These are phyloP conservation scores for Gilbertella persicaria DNA, from an alignment of 371 early-diverging fungal genomes.

Conservation along the genomic window DNA sequence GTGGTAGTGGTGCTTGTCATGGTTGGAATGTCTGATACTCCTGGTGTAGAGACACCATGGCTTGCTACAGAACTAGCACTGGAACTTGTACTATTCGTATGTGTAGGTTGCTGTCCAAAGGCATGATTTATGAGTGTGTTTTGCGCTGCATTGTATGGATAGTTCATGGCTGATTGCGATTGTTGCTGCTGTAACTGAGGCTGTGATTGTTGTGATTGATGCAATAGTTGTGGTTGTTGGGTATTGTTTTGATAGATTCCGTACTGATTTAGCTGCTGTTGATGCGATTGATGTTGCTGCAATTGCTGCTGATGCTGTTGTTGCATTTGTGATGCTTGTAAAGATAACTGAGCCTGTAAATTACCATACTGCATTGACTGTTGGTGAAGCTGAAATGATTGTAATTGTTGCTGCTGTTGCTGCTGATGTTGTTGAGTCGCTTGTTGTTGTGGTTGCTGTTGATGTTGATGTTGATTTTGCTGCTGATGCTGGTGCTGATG, in stretches of 20 bases:
- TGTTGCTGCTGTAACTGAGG: neutral
- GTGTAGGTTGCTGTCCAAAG: constrained; percentile 21
- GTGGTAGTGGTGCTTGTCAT: constrained; percentile 9
- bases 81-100: constrained; percentile 41
- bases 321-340: no score
- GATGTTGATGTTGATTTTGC: neutral
- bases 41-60: constrained; percentile 37
- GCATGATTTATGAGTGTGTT: neutral
- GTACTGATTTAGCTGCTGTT: neutral
- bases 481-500: neutral
- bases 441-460: neutral
- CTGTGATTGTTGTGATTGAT: constrained; percentile 3
- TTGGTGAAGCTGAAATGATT: no score
- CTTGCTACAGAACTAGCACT: constrained; percentile 38
- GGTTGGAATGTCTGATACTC: constrained; percentile 19
- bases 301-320: constrained; percentile 4
- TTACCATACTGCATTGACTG: neutral
- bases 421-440: constrained; percentile 1
- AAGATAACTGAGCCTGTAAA: no score
- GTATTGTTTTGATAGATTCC: neutral
- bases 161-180: neutral
- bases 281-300: constrained; percentile 6
- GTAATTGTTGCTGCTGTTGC: constrained; percentile 5
- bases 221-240: constrained; percentile 4
- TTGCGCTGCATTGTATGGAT: neutral